A percentile compares a stretch with the other conserved stretches of the same genome.
Conservation (phyloP, 345 rosid genomes). For the Eutrema heterophyllum region DNA sequence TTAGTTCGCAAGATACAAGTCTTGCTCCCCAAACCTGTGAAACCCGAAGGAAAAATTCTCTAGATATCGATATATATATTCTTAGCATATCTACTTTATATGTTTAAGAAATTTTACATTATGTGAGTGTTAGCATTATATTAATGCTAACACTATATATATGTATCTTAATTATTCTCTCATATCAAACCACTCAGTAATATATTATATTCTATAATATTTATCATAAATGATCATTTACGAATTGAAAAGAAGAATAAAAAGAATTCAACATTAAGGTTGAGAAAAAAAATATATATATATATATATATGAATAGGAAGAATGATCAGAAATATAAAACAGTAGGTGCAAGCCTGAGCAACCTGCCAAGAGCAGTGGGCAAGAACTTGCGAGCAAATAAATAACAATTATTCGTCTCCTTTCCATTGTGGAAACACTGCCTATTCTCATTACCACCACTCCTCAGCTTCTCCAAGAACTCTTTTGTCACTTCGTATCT, state of each 20-base stretch:
- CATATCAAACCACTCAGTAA: no score
- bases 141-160: no score
- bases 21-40: no score
- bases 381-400: conserved; percentile 81
- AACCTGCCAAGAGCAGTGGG: conserved; percentile 54
- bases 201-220: no score
- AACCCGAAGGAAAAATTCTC: no score
- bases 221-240: no score
- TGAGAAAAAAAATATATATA: not conserved
- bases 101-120: no score
- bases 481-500: conserved; percentile 45
- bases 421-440: conserved; percentile 52
- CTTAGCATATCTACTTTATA: no score
- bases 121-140: no score
- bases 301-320: not conserved
- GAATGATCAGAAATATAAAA: conserved; percentile 35
- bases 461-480: conserved; percentile 53
- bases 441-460: conserved; percentile 18
- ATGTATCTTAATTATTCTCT: no score
- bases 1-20: no score
- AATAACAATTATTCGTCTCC: conserved; percentile 45
- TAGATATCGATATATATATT: no score
- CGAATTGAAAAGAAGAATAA: not conserved
- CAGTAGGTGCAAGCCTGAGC: conserved; percentile 49
- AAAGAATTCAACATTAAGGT: not conserved